Percentiles rank a stretch among this genome's conserved stretches.
Conservation (phyloP, 2,329 filamentous ascomycete species). For the Phyllosticta capitalensis region DNA sequence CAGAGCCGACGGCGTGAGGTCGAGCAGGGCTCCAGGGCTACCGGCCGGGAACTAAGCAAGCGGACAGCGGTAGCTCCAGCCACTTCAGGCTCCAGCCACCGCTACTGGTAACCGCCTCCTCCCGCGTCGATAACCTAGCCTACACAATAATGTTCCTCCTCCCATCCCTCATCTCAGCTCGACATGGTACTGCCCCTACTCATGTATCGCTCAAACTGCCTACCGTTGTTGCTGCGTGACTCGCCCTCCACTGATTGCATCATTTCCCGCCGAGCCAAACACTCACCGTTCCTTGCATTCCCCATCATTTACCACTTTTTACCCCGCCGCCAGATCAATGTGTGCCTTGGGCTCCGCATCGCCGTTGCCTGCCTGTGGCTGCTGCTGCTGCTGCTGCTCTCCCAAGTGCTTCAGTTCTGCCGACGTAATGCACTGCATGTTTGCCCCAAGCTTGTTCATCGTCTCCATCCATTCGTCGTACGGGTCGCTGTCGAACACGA, state of each 20-base stretch:
- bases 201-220: background rate
- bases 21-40: no score
- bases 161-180: conserved; percentile 3
- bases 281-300: background rate
- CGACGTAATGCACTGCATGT: conserved; percentile 76
- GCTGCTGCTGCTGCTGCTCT: conserved; percentile 29
- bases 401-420: conserved; percentile 63
- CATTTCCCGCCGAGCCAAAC: background rate
- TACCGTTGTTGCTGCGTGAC: no score
- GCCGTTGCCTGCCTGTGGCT: conserved; percentile 12
- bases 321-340: conserved; percentile 23
- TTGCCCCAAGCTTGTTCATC: conserved; percentile 82
- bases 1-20: no score
- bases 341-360: conserved; percentile 14
- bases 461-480: conserved; percentile 94
- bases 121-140: no score
- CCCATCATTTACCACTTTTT: conserved; percentile 5
- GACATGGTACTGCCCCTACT: conserved; percentile 3
- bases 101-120: background rate
- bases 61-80: background rate
- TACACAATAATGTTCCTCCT: no score
- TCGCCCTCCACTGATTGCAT: conserved; percentile 3
- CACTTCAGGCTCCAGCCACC: conserved; percentile 6
- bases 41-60: no score
- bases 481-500: conserved; percentile 85